phyloP scores from a whole-genome alignment of 2,329 filamentous ascomycete species.

The Ceratocystis albifundus region DNA sequence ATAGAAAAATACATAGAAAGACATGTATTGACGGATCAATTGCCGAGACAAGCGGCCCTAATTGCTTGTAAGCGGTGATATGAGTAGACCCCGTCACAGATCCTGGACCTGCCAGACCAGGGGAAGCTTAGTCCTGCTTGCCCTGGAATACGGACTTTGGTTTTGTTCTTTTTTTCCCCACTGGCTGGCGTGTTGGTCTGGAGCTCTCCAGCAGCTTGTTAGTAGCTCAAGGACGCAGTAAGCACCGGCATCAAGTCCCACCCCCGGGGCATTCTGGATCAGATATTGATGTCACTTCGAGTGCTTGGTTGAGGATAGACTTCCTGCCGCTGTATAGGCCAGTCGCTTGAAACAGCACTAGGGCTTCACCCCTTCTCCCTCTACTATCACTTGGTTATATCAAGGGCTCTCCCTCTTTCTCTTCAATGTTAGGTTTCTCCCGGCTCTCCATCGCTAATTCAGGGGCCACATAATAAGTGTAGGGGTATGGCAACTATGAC shows the following conservation, averaged over 20 bases:
- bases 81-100: background rate
- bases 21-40: background rate
- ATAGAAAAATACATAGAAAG: background rate
- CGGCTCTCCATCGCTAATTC: conserved; percentile 18
- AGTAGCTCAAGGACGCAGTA: too few relatives aligned
- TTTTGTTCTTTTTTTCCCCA: too few relatives aligned
- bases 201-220: too few relatives aligned
- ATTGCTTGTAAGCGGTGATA: conserved; percentile 5
- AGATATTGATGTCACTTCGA: too few relatives aligned
- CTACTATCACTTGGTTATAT: background rate
- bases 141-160: background rate
- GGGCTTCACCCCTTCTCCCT: background rate
- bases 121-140: background rate
- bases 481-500: background rate
- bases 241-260: background rate
- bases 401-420: background rate
- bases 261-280: background rate
- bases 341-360: background rate
- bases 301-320: too few relatives aligned
- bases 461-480: conserved; percentile 8
- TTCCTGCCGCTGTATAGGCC: too few relatives aligned
- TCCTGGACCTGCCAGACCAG: conserved; percentile 1
- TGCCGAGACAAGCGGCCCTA: conserved; percentile 8
- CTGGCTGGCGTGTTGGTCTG: too few relatives aligned
- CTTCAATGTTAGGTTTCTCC: background rate